Percentiles rank a stretch among this genome's conserved stretches.
Conservation (phyloP, 2,329 filamentous ascomycete species). For the Keithomyces neogunnii region DNA sequence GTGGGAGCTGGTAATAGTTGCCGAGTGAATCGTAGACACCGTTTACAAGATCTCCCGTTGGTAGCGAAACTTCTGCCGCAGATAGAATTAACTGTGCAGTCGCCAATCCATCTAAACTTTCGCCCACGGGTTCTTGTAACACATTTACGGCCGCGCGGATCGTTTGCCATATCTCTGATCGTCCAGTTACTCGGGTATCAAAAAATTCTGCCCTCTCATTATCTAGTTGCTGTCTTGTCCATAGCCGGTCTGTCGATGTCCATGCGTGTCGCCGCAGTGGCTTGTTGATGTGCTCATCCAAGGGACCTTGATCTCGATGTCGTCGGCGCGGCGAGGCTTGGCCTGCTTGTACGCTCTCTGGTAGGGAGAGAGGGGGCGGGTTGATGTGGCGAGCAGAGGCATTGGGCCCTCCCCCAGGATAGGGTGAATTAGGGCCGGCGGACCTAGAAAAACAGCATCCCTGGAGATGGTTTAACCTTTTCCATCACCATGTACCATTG, state of each 20-base stretch:
- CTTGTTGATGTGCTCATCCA: conserved; percentile 60
- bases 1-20: conserved; percentile 60
- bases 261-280: conserved; percentile 59
- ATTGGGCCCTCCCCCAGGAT: conserved; percentile 39
- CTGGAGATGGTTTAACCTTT: conserved; percentile 22
- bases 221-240: conserved; percentile 62
- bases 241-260: conserved; percentile 53
- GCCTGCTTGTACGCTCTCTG: conserved; percentile 18
- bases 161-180: conserved; percentile 71
- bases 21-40: conserved; percentile 66
- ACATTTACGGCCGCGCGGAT: conserved; percentile 59
- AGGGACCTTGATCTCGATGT: conserved; percentile 30
- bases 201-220: conserved; percentile 77
- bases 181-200: conserved; percentile 76
- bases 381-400: conserved; percentile 48
- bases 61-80: conserved; percentile 67
- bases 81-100: conserved; percentile 76
- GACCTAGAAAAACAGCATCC: conserved; percentile 51
- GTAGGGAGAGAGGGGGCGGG: conserved; percentile 24
- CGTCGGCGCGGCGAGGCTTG: conserved; percentile 19
- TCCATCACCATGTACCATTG: background rate
- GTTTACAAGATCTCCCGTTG: conserved; percentile 62
- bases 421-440: conserved; percentile 44
- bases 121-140: conserved; percentile 49
- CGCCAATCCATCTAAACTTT: conserved; percentile 35